Evolutionary conservation across 441 rosid genomes (phyloP), one percentile per base, ranked within the genome.

Genomic region (Rhodomyrtus psidioides): DNA sequence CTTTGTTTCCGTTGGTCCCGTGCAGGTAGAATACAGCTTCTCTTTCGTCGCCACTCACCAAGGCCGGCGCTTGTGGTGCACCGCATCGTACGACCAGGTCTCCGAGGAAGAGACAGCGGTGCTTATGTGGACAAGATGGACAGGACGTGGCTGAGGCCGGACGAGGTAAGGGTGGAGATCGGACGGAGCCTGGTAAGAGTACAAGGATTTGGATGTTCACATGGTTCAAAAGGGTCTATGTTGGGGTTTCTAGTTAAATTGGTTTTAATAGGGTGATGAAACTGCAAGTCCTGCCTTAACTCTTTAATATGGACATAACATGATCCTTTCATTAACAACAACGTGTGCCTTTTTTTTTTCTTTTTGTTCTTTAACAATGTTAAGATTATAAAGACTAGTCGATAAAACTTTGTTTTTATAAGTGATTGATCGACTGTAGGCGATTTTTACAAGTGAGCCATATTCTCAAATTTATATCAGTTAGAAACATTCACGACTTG

Each of bases 221-320:
- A 14, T n/a, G 65, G 30, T 58, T 58, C 65, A 58, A n/a, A n/a
- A 58, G 4, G 30, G 19, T 58, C 65, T 34, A 14, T 58, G 65
- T 58, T 58, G 9, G 4, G 34, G 65, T n/a, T 58, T 58, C 65
- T 6, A 58, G 9, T 1, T 58, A n/a, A 58, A 58, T n/a, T 27
- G 65, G 30, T n/a, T n/a, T 58, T 1, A 6, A 0, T 17, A 58
- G 30, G 12, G 62, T 58, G 30, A n/a, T n/a, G 0, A 28, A 15
- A 58, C 62, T 58, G 17, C 30, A 0, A 58, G 39, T 59, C 70
- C 10, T 0, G 39, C 21, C 39, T 0, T 59, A 2, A 15, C 21
- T 59, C 34, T 59, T 15, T 27, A 59, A 19, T 27, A 59, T 59
- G 70, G 70, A 27, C 70, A 14, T 7, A 2, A 27, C 70, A 27